Evolutionary conservation across 1,284 basidiomycete genomes (phyloP).

Genomic region (Ustilago xerochloae): DNA sequence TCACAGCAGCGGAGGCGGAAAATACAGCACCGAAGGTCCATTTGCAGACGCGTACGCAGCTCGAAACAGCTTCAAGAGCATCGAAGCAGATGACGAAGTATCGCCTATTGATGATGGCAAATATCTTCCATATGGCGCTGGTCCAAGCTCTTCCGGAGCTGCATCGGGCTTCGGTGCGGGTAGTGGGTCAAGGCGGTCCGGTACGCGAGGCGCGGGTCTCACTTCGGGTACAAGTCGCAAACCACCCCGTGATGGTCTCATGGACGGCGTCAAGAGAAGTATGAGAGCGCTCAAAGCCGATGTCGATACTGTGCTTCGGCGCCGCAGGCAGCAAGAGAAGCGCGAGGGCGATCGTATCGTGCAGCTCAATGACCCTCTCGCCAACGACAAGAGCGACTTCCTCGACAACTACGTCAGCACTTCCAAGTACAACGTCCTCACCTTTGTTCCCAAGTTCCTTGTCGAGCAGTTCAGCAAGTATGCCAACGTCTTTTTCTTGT

Average conservation of each 20-base stretch:
- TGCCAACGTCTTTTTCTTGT: constrained; percentile 98
- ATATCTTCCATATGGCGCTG: constrained; percentile 16
- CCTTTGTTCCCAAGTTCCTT: constrained; percentile 93
- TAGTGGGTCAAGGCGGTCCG: constrained; percentile 9
- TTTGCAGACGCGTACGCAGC: constrained; percentile 58
- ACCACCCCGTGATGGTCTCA: constrained; percentile 44
- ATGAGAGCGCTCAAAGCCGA: constrained; percentile 50
- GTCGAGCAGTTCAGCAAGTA: constrained; percentile 96
- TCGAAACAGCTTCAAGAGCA: constrained; percentile 56
- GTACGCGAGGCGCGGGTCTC: constrained; percentile 15
- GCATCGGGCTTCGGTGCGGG: not conserved
- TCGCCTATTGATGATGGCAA: constrained; percentile 33
- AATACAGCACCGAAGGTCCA: constrained; percentile 37
- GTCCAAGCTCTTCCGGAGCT: not conserved
- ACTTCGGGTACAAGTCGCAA: constrained; percentile 33
- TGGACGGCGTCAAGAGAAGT: constrained; percentile 51
- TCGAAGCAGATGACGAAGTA: constrained; percentile 65
- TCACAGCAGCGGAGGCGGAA: too few species aligned
- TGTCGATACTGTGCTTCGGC: constrained; percentile 43
- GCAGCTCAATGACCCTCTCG: constrained; percentile 59
- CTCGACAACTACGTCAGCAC: constrained; percentile 85
- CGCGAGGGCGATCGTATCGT: constrained; percentile 58
- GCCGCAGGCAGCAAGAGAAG: constrained; percentile 43
- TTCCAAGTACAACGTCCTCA: constrained; percentile 90
- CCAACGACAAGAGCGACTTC: constrained; percentile 60